These are phyloP conservation scores for Paraphysoderma sedebokerense DNA, from an alignment of 371 early-diverging fungal species.

Conservation along the genomic window DNA sequence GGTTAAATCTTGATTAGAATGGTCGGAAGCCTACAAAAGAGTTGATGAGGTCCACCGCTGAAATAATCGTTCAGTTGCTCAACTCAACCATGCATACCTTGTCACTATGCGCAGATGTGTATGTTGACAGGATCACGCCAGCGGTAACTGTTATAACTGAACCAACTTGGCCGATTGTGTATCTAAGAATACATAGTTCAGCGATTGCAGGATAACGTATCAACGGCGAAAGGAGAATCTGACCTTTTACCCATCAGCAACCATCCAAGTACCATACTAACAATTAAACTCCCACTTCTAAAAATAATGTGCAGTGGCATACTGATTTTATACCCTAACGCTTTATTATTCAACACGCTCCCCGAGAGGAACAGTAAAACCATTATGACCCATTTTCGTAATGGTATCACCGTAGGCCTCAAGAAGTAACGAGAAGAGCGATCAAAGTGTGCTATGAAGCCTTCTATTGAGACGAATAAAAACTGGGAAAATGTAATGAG, in stretches of 20 bases:
- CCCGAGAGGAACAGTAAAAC: conserved; percentile 59
- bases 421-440: too few species aligned
- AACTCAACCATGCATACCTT: too few species aligned
- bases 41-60: too few species aligned
- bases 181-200: conserved; percentile 23
- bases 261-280: conserved; percentile 67
- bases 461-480: too few species aligned
- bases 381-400: conserved; percentile 49
- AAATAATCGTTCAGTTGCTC: too few species aligned
- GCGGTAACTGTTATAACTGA: conserved; percentile 58
- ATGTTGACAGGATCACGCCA: conserved; percentile 55
- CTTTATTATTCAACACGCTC: conserved; percentile 64
- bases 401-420: conserved; percentile 44
- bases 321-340: conserved; percentile 58
- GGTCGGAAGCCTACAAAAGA: too few species aligned
- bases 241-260: conserved; percentile 46
- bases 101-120: too few species aligned
- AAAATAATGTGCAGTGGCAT: conserved; percentile 83
- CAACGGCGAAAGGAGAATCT: too few species aligned
- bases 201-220: too few species aligned
- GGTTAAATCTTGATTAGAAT: too few species aligned
- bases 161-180: conserved; percentile 17
- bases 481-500: too few species aligned
- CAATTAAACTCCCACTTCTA: conserved; percentile 58
- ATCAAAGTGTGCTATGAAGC: too few species aligned